Percentiles rank a stretch among this genome's conserved stretches.
phyloP scores from a whole-genome alignment of 345 rosid genomes.

The Eucalyptus tenuipes region DNA sequence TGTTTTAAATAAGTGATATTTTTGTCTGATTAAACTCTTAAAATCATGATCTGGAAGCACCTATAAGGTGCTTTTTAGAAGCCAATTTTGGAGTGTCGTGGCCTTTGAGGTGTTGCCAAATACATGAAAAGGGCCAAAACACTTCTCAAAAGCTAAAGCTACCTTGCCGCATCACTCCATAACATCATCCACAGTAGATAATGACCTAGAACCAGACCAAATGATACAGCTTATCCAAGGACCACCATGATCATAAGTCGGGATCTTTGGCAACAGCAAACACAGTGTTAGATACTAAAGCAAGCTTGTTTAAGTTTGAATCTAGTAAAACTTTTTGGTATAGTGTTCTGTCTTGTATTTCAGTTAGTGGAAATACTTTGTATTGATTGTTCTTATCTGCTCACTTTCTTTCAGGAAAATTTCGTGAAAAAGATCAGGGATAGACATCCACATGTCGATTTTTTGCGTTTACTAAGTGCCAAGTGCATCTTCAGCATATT shows the following conservation, averaged over 20 bases:
- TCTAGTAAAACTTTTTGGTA: not conserved
- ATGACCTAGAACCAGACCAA: not conserved
- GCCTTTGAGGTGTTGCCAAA: not conserved
- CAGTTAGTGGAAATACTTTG: not conserved
- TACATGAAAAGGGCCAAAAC: not conserved
- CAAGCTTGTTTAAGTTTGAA: not conserved
- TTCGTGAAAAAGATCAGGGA: conserved; percentile 54
- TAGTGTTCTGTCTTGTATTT: not conserved
- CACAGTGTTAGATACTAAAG: not conserved
- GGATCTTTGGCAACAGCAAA: not conserved
- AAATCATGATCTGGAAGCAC: not conserved
- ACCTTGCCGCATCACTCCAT: not conserved
- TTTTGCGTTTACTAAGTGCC: conserved; percentile 49
- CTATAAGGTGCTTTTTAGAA: not conserved
- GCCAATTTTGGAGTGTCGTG: not conserved
- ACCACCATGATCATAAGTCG: not conserved
- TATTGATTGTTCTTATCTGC: not conserved
- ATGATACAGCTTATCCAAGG: not conserved
- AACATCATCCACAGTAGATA: not conserved
- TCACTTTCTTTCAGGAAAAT: conserved; percentile 42
- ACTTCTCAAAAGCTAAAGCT: not conserved
- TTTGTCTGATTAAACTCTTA: not conserved
- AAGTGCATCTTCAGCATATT: conserved; percentile 70
- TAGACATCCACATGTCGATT: conserved; percentile 57
- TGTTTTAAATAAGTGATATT: not conserved